phyloP scores from a whole-genome alignment of 2,329 filamentous ascomycete genomes.

The Metarhizium sp. region DNA sequence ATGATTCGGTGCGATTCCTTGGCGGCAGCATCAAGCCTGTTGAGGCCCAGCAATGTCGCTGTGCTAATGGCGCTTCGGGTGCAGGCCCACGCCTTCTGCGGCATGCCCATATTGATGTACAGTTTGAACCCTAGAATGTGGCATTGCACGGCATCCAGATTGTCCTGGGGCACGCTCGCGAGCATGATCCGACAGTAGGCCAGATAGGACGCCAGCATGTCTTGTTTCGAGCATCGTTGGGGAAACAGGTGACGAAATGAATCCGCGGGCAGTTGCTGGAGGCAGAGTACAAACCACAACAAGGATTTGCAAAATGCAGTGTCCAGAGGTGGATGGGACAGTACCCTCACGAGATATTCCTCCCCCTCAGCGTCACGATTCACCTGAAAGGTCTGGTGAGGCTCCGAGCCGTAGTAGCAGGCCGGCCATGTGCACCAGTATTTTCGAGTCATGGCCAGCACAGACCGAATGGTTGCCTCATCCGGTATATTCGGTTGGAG shows the following conservation, averaged over 20 bases:
- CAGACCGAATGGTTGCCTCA: too few relatives aligned
- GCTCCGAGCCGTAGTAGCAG: constrained; percentile 6
- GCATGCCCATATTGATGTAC: constrained; percentile 44
- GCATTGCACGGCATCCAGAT: constrained; percentile 42
- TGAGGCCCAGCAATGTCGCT: constrained; percentile 23
- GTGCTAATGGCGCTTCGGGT: constrained; percentile 41
- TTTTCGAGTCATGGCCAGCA: constrained; percentile 7
- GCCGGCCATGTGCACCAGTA: constrained; percentile 17
- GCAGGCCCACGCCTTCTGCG: constrained; percentile 43
- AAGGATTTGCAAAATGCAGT: constrained; percentile 26
- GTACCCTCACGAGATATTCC: constrained; percentile 26
- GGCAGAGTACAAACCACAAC: constrained; percentile 32
- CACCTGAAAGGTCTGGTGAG: constrained; percentile 1
- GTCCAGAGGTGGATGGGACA: constrained; percentile 22
- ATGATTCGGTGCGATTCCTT: constrained; percentile 20
- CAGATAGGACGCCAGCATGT: constrained; percentile 34
- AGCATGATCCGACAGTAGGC: constrained; percentile 34
- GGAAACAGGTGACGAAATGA: constrained; percentile 17
- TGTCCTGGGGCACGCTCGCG: constrained; percentile 38
- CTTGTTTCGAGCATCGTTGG: constrained; percentile 13
- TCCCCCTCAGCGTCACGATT: constrained; percentile 8
- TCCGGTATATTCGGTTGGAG: background rate
- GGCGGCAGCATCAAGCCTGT: constrained; percentile 20
- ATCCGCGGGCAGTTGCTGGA: constrained; percentile 26
- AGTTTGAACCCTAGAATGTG: constrained; percentile 40